Conservation (phyloP, 148 eudicot species). For the Rhododendron vialii region DNA sequence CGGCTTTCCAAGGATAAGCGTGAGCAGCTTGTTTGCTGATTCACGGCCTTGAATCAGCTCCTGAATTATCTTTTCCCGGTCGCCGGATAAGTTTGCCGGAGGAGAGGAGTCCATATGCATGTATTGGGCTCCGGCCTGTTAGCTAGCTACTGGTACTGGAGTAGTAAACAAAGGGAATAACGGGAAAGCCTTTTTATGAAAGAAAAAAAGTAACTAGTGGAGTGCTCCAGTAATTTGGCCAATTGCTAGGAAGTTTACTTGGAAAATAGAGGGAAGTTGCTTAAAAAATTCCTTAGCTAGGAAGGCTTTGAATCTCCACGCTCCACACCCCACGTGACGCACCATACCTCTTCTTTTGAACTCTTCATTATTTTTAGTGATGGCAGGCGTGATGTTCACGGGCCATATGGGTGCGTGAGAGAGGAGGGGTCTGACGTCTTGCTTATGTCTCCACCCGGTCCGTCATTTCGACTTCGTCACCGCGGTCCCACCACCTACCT, state of each 20-base stretch:
- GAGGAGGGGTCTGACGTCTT: neutral
- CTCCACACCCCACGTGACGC: neutral
- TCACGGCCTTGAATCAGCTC: conserved; percentile 24
- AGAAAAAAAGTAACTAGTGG: neutral
- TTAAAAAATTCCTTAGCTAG: neutral
- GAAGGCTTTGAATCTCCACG: neutral
- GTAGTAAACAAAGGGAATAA: neutral
- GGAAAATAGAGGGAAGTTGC: neutral
- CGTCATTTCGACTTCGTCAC: neutral
- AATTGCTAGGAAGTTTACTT: neutral
- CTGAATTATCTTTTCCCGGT: conserved; percentile 9
- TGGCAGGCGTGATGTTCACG: neutral
- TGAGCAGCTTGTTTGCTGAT: conserved; percentile 19
- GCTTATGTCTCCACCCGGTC: neutral
- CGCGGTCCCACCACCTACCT: neutral
- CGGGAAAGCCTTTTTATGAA: neutral
- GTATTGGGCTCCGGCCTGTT: neutral
- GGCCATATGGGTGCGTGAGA: neutral
- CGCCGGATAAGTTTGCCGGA: neutral
- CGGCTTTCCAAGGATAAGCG: conserved; percentile 4
- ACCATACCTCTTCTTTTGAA: neutral
- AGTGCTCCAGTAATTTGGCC: neutral
- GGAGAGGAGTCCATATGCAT: conserved; percentile 4
- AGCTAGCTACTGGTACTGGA: too few species aligned
- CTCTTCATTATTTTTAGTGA: too few species aligned